Evolutionary conservation across 345 rosid species (phyloP), one percentile per base, ranked within the genome.

Genomic region (Luvunga scandens): DNA sequence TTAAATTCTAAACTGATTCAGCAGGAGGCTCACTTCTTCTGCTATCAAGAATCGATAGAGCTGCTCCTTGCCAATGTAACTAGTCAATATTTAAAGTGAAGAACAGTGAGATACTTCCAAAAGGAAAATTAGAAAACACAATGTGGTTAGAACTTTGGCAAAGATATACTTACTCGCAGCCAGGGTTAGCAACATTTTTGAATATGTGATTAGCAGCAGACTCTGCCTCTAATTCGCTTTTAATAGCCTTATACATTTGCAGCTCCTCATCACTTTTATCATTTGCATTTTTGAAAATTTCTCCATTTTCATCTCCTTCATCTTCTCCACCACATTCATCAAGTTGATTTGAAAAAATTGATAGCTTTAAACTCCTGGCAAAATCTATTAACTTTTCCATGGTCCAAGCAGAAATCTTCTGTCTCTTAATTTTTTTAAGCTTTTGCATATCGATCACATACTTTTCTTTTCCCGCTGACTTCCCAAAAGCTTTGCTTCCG

Each of bases 401-500:
- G 27, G 93, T 88, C 93, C 95, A 91, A 76, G 95, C 92, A 66
- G 95, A 91, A 73, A 88, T 59, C 71, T 86, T 91, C 70, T 75
- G 89, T 34, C 79, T 92, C 77, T 79, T 90, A 83, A 90, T 83
- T 78, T 85, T 90, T 60, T 88, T 83, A 64, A 90, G 87, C 90
- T 84, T 88, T 34, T 84, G 91, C 45, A 88, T 88, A 84, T 88
- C 87, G 66, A 90, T 88, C 82, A 87, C 86, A 77, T 84, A 90
- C 73, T 86, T 86, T 78, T 83, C 86, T 6, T 74, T 72, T 55
- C 73, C 78, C 38, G 90, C 87, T 85, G 87, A 62, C 39, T 70
- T 88, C 9, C 91, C 91, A 7, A 81, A 55, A 72, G 63, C 66
- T 19, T 77, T 24, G 9, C 83, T 31, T 2, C 36, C 1, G 5